Conservation (phyloP, 805 yeast species). For the Kregervanrija delftensis region DNA sequence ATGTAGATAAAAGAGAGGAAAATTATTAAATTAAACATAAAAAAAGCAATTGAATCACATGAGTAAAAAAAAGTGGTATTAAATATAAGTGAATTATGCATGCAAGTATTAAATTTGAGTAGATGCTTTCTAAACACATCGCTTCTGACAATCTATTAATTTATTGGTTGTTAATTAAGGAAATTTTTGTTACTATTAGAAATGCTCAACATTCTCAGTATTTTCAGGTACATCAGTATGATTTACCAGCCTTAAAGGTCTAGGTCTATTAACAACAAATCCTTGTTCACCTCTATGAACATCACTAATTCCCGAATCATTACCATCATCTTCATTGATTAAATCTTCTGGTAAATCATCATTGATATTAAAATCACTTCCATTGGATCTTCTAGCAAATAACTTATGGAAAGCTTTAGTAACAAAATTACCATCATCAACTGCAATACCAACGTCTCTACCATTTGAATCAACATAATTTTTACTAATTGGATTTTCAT, state of each 20-base stretch:
- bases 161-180: neutral
- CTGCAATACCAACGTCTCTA: slow-evolving; percentile 23
- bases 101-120: neutral
- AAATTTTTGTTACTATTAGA: neutral
- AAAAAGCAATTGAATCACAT: no score
- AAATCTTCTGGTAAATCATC: slow-evolving; percentile 15
- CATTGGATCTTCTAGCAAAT: slow-evolving; percentile 6
- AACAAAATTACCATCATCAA: slow-evolving; percentile 19
- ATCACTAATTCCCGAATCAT: slow-evolving; percentile 10
- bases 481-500: slow-evolving; percentile 10
- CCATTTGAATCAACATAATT: slow-evolving; percentile 31
- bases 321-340: slow-evolving; percentile 10
- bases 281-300: slow-evolving; percentile 19
- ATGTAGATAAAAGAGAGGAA: no score
- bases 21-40: no score
- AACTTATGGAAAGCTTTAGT: slow-evolving; percentile 11
- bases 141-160: neutral
- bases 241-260: slow-evolving; percentile 19
- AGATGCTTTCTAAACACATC: neutral
- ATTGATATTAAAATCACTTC: slow-evolving; percentile 18
- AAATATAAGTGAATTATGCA: neutral
- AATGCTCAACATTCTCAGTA: neutral
- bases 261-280: slow-evolving; percentile 25
- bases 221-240: slow-evolving; percentile 1
- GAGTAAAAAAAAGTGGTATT: neutral